Evolutionary conservation across 2,329 filamentous ascomycete species (phyloP).

Genomic region (Teratosphaeria epicoccoides): DNA sequence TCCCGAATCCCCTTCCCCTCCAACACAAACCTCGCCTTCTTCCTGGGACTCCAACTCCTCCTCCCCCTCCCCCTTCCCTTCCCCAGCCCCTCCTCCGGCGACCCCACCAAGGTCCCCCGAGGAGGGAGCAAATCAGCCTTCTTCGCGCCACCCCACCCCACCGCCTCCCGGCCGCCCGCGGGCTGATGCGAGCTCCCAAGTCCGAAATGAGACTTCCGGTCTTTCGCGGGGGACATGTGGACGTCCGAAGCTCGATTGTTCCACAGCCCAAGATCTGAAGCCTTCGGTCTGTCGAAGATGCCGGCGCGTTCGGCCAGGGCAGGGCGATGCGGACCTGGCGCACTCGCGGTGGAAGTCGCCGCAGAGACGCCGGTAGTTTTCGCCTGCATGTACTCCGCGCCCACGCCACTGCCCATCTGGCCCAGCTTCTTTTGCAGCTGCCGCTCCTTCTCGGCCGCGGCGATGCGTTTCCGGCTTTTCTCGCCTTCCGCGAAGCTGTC

Average conservation of each 20-base stretch:
- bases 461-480: constrained; percentile 52
- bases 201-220: constrained; percentile 27
- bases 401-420: constrained; percentile 53
- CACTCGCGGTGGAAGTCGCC: constrained; percentile 8
- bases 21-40: constrained; percentile 41
- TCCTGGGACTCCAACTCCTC: constrained; percentile 28
- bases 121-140: constrained; percentile 32
- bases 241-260: constrained; percentile 33
- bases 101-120: constrained; percentile 11
- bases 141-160: constrained; percentile 40
- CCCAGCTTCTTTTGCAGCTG: constrained; percentile 61
- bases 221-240: constrained; percentile 34
- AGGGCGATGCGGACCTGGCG: not conserved
- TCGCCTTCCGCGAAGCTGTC: constrained; percentile 47
- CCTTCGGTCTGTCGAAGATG: constrained; percentile 17
- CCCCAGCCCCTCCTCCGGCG: constrained; percentile 24
- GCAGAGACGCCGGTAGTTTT: constrained; percentile 8
- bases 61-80: constrained; percentile 2
- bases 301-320: not conserved
- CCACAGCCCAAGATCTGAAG: constrained; percentile 33
- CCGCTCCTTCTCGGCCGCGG: constrained; percentile 59
- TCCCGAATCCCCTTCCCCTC: constrained; percentile 39
- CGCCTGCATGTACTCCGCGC: constrained; percentile 55
- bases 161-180: constrained; percentile 26
- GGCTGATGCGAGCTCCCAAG: constrained; percentile 11